Base-by-base conservation (phyloP, 2,329 filamentous ascomycete genomes). In the Fusarium sambucinum region DNA sequence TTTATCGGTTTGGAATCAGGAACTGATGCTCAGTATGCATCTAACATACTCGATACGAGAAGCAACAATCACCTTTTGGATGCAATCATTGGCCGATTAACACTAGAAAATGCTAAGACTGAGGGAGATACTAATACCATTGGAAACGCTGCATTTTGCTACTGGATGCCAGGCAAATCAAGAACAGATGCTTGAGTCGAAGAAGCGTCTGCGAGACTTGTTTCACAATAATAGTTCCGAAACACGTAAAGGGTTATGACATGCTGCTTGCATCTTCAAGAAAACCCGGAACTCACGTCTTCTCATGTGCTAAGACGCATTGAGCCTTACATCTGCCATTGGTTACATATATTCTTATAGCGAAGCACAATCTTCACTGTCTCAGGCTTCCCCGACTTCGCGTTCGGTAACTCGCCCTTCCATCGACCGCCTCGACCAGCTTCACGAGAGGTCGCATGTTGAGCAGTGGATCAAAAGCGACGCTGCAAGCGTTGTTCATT, bases 331-430 rank as follows among this genome's bases (percentile, higher is more conserved):
- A 0, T 38, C 42, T 0, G 17, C 55, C 1, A 58, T 58, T 30
- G 38, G 32, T 0, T 58, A 32, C 5, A 44, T 38, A 21, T 58
- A 58, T 7, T 58, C 30, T 19, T 58, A 56, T 7, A 21, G 32
- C 0, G 55, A 56, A 2, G n/a, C 33, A 2, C 33, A 27, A 0
- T 3, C 33, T 12, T 25, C 23, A 25, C 0, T 19, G 1, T 2
- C 6, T 0, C 33, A 10, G 4, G 9, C 13, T 1, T 9, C 9
- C 2, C 0, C 1, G 2, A 1, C 4, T 17, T 0, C n/a, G 6
- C 3, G 11, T 11, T 2, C 17, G 9, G 5, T 17, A 5, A 3
- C 14, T 3, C 55, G 37, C 1, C 23, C n/a, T 1, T 0, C 14
- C 1, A 38, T 58, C 1, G 21, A 35, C 1, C 55, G 55, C 0